These are phyloP conservation scores for Mycena venus DNA, from an alignment of 768 basidiomycete species.

Conservation along the genomic window DNA sequence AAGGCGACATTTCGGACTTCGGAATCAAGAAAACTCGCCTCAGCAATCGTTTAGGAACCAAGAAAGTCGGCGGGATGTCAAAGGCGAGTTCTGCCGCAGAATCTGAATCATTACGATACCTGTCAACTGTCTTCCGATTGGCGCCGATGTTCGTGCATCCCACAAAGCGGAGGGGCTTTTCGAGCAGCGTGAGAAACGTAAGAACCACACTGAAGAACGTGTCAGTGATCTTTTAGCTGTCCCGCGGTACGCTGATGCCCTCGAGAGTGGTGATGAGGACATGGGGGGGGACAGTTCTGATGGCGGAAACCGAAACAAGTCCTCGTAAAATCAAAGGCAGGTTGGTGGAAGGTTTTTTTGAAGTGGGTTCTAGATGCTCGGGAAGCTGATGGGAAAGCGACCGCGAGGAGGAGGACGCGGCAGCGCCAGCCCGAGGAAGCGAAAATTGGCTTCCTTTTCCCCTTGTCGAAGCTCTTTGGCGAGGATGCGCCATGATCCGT, in stretches of 20 bases:
- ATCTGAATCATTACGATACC: too few species aligned
- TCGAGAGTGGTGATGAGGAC: not conserved
- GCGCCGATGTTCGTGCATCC: too few species aligned
- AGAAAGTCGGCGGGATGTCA: too few species aligned
- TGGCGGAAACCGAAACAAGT: not conserved
- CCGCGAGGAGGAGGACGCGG: not conserved
- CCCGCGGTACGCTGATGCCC: not conserved
- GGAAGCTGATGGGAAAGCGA: not conserved
- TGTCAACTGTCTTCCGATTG: too few species aligned
- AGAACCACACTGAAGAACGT: not conserved
- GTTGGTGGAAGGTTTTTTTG: not conserved
- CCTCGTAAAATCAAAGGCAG: not conserved
- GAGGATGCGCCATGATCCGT: not conserved
- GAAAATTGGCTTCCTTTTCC: not conserved
- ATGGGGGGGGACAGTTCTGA: not conserved
- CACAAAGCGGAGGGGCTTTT: too few species aligned
- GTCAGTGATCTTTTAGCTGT: not conserved
- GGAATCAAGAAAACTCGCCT: too few species aligned
- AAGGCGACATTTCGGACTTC: too few species aligned
- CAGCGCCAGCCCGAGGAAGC: not conserved
- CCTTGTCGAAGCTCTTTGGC: not conserved
- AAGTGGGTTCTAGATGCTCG: not conserved
- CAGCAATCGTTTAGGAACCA: too few species aligned
- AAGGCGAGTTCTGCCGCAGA: too few species aligned
- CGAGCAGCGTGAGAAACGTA: not conserved